Evolutionary conservation across 2,329 filamentous ascomycete genomes (phyloP).

Genomic region (Paracoccidioides brasiliensis): DNA sequence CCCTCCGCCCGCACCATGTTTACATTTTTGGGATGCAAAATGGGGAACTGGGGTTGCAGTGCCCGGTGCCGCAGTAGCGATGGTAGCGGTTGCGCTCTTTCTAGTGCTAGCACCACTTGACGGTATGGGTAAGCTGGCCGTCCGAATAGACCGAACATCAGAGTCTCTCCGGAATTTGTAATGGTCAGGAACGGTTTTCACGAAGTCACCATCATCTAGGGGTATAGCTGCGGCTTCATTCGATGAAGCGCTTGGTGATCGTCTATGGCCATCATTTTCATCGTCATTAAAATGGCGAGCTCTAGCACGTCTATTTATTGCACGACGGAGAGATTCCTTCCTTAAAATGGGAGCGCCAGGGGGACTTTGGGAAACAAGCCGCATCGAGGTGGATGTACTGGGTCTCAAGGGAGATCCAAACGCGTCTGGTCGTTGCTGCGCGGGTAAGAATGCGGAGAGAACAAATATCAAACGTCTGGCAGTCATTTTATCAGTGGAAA

Average conservation of each 20-base stretch:
- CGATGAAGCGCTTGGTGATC: constrained; percentile 34
- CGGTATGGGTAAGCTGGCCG: constrained; percentile 33
- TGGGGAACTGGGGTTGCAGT: constrained; percentile 40
- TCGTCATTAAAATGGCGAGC: constrained; percentile 31
- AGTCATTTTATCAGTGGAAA: constrained; percentile 47
- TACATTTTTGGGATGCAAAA: constrained; percentile 33
- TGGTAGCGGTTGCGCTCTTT: constrained; percentile 39
- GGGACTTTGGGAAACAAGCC: constrained; percentile 41
- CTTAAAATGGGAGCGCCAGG: constrained; percentile 38
- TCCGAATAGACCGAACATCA: constrained; percentile 32
- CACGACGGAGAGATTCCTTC: constrained; percentile 41
- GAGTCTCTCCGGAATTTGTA: constrained; percentile 25
- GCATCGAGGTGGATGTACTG: constrained; percentile 33
- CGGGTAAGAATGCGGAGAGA: constrained; percentile 44
- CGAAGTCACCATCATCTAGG: constrained; percentile 21
- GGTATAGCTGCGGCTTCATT: constrained; percentile 27
- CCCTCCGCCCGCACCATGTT: constrained; percentile 5
- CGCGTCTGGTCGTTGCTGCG: constrained; percentile 30
- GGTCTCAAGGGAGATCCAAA: constrained; percentile 28
- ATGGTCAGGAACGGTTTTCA: constrained; percentile 14
- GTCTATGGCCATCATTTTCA: constrained; percentile 21
- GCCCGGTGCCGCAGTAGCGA: constrained; percentile 39
- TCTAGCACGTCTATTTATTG: constrained; percentile 39
- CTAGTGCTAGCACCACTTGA: constrained; percentile 28
- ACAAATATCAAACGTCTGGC: constrained; percentile 46